phyloP scores from a whole-genome alignment of 208 protist genomes.

The Novymonas esmeraldas region DNA sequence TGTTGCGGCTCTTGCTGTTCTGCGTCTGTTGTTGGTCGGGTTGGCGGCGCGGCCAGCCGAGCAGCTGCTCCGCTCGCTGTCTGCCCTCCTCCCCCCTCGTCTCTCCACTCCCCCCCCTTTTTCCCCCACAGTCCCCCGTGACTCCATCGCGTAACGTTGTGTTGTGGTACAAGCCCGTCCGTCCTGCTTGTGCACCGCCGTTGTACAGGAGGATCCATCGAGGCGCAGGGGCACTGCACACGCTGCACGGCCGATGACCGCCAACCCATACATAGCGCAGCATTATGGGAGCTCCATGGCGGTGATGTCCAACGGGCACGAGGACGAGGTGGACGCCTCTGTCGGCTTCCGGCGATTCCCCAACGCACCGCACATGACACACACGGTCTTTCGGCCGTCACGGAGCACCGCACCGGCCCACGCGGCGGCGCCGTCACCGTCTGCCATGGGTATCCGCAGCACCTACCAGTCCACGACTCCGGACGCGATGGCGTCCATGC shows the following conservation, averaged over 20 bases:
- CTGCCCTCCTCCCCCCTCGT: too few species aligned
- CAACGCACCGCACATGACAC: slow-evolving; percentile 61
- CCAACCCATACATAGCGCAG: slow-evolving; percentile 74
- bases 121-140: too few species aligned
- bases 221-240: not conserved
- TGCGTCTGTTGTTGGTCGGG: too few species aligned
- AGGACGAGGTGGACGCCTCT: slow-evolving; percentile 43
- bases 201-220: not conserved
- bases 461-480: not conserved
- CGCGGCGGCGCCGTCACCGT: not conserved
- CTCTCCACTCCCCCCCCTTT: too few species aligned
- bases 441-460: not conserved
- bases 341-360: slow-evolving; percentile 57
- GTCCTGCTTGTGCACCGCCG: too few species aligned
- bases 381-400: slow-evolving; percentile 58
- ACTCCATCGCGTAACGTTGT: slow-evolving; percentile 21
- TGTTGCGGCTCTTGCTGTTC: too few species aligned
- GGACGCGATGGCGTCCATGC: slow-evolving; percentile 9
- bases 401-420: slow-evolving; percentile 3
- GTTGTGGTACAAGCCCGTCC: too few species aligned
- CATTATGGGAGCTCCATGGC: slow-evolving; percentile 65
- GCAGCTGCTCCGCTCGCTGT: too few species aligned
- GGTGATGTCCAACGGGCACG: slow-evolving; percentile 14
- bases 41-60: too few species aligned
- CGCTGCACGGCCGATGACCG: slow-evolving; percentile 38